phyloP scores from a whole-genome alignment of 352 stramenopile species.

The Globisporangium mamillatum region DNA sequence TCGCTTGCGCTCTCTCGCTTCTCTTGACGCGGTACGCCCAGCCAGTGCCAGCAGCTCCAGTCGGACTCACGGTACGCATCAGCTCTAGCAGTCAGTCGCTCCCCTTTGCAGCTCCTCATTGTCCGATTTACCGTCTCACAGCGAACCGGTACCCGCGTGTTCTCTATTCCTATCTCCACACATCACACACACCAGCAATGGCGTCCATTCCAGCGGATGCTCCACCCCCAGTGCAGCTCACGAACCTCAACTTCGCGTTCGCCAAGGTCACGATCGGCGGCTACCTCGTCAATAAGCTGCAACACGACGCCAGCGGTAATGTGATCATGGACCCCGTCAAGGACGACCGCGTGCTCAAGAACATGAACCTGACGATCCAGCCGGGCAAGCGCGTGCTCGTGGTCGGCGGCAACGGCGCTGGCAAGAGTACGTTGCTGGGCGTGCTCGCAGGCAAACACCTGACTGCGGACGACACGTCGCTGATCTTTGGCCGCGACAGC shows the following conservation, averaged over 20 bases:
- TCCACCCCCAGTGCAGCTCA: constrained; percentile 47
- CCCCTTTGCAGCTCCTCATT: not conserved
- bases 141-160: not conserved
- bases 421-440: constrained; percentile 94
- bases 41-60: not conserved
- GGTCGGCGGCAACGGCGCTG: constrained; percentile 93
- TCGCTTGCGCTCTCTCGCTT: not conserved
- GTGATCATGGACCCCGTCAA: constrained; percentile 5
- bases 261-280: constrained; percentile 68
- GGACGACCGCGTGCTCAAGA: constrained; percentile 80
- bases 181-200: not conserved
- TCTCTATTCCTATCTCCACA: not conserved
- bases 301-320: constrained; percentile 32
- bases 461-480: constrained; percentile 78
- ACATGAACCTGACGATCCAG: constrained; percentile 84
- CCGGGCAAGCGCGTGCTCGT: constrained; percentile 89
- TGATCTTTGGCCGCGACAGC: constrained; percentile 88
- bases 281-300: constrained; percentile 52
- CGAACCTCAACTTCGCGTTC: constrained; percentile 67
- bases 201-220: not conserved
- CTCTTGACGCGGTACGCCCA: not conserved
- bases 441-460: constrained; percentile 95
- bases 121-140: not conserved
- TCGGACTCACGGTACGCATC: not conserved
- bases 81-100: no score